Evolutionary conservation across 306 rosid species (phyloP).

Genomic region (Sicyos baderoa): DNA sequence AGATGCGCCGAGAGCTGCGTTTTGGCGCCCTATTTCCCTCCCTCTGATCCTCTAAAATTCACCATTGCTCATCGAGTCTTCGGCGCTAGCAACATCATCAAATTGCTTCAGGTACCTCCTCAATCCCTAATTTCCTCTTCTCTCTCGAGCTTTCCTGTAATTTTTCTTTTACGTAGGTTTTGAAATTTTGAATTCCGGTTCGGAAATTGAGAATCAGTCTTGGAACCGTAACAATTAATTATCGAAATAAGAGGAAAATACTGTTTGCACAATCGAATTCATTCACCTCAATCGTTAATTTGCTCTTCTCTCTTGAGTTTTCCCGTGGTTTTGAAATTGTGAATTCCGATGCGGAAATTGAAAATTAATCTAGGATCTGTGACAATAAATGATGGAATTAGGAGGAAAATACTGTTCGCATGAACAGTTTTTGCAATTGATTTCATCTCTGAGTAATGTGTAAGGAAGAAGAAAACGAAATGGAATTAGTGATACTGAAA

Average conservation of each 20-base stretch:
- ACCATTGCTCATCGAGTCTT: slow-evolving; percentile 24
- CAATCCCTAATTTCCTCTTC: neutral
- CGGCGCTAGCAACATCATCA: slow-evolving; percentile 26
- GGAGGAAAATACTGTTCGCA: too few relatives aligned
- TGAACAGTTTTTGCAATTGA: neutral
- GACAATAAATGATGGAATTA: too few relatives aligned
- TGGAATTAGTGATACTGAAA: neutral
- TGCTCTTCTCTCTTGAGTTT: too few relatives aligned
- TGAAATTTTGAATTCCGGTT: neutral
- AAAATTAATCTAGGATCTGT: too few relatives aligned
- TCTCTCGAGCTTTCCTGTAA: neutral
- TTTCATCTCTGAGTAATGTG: neutral
- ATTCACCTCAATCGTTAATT: too few relatives aligned
- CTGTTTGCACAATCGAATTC: neutral
- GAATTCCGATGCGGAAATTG: too few relatives aligned
- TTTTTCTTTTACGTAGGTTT: neutral
- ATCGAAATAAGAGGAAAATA: neutral
- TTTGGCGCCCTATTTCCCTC: slow-evolving; percentile 24
- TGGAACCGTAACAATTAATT: neutral
- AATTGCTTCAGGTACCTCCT: slow-evolving; percentile 16
- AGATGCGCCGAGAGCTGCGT: slow-evolving; percentile 22
- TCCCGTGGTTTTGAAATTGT: too few relatives aligned
- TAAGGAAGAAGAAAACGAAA: neutral
- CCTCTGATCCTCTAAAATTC: slow-evolving; percentile 21
- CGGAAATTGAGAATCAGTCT: neutral